Percentiles rank a stretch among this genome's conserved stretches.
Evolutionary conservation across 441 rosid genomes (phyloP).

Genomic region (Gossypium trilobum): DNA sequence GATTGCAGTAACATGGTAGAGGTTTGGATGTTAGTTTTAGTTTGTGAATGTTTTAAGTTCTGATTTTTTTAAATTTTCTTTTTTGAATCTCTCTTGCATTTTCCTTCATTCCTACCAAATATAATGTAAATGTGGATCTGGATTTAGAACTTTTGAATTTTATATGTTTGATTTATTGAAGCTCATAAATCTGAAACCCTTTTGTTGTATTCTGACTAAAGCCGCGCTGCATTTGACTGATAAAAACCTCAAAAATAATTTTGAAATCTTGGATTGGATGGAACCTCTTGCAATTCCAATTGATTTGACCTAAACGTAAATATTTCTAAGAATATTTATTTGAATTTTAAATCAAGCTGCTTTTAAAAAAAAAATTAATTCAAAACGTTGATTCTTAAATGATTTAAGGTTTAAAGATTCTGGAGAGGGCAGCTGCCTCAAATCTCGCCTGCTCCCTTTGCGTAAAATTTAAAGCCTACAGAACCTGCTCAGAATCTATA

Average conservation of each 20-base stretch:
- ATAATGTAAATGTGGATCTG: neutral
- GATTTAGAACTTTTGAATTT: neutral
- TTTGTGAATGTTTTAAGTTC: neutral
- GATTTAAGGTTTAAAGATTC: neutral
- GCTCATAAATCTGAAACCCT: neutral
- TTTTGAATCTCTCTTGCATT: neutral
- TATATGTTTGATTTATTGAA: neutral
- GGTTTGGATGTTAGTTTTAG: neutral
- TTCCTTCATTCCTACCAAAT: neutral
- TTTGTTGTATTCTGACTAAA: neutral
- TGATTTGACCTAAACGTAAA: neutral
- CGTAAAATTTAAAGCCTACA: neutral
- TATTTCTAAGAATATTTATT: neutral
- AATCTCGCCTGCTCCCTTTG: neutral
- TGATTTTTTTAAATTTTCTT: neutral
- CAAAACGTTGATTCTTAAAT: neutral
- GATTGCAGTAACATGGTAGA: neutral
- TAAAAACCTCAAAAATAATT: neutral
- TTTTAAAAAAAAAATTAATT: neutral
- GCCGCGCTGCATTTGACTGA: neutral
- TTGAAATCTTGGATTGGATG: neutral
- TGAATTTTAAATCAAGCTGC: neutral
- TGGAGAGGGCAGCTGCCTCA: neutral
- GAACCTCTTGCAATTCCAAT: neutral
- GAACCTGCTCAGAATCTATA: neutral